Evolutionary conservation across 352 stramenopile species (phyloP).

Genomic region (Phytophthora melonis): DNA sequence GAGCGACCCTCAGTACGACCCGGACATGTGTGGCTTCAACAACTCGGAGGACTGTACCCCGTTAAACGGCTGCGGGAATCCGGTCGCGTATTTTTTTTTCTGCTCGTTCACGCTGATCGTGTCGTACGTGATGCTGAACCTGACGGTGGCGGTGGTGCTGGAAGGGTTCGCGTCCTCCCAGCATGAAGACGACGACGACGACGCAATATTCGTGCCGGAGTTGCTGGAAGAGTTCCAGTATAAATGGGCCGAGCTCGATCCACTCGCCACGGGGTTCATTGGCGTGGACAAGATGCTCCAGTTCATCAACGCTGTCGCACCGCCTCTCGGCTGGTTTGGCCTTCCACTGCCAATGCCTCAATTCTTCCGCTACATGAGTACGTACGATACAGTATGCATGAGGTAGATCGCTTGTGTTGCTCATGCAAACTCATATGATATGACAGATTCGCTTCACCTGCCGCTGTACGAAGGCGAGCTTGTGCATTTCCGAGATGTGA

Average conservation of each 20-base stretch:
- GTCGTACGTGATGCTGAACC: constrained; percentile 92
- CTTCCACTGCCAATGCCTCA: constrained; percentile 40
- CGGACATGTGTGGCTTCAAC: constrained; percentile 68
- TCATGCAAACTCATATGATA: background rate
- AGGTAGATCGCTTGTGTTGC: background rate
- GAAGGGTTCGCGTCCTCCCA: constrained; percentile 86
- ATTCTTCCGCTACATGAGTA: constrained; percentile 59
- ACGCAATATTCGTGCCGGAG: constrained; percentile 82
- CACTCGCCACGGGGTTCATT: constrained; percentile 83
- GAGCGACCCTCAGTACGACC: constrained; percentile 53
- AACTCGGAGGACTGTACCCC: constrained; percentile 61
- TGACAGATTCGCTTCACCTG: constrained; percentile 58
- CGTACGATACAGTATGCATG: constrained; percentile 4
- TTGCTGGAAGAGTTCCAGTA: constrained; percentile 88
- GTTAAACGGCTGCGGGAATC: constrained; percentile 78
- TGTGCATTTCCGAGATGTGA: constrained; percentile 87
- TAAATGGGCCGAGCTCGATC: constrained; percentile 90
- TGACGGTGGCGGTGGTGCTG: constrained; percentile 94
- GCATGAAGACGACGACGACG: constrained; percentile 63
- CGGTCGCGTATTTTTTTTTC: constrained; percentile 69
- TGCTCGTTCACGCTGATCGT: constrained; percentile 92
- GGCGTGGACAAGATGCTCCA: constrained; percentile 63
- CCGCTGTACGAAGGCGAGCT: constrained; percentile 78
- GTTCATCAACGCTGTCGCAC: constrained; percentile 74
- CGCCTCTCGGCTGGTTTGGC: constrained; percentile 67